Evolutionary conservation across 2,329 filamentous ascomycete species (phyloP), one percentile per base, ranked within the genome.

Genomic region (Rutstroemia sp.): DNA sequence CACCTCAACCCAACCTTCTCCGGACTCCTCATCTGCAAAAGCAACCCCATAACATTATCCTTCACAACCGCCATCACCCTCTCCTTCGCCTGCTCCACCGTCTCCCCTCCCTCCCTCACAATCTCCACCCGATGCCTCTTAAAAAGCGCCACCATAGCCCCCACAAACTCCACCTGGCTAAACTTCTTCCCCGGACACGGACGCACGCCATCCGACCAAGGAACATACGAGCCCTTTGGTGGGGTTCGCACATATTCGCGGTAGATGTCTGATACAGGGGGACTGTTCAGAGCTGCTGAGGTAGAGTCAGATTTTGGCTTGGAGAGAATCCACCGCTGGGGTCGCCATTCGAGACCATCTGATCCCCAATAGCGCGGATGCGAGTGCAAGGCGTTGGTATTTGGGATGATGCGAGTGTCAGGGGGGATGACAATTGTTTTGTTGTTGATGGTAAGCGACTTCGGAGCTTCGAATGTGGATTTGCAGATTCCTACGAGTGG

Each of bases 161-260:
- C 59, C 8, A 62, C 59, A 50, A 64, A 63, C 46, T 65, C 62
- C 5, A 65, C 62, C 42, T 61, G 57, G 5, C 58, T 51, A 21
- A 63, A 63, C 16, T 62, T 62, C 47, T 60, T 63, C 5, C 62
- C 60, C 0, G 62, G 62, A 49, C 61, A 65, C 6, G 60, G 34
- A 25, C 62, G 51, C 1, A 58, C 52, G 37, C 61, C 59, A 9
- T 30, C 41, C 16, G 58, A 52, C 61, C 59, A 65, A 2, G 60
- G 57, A 5, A 63, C 8, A 39, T 57, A 64, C 9, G 39, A 27
- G 4, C 56, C 53, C 16, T 51, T 38, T n/a, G 51, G 51, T 17
- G 58, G 46, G 8, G 34, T 39, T 6, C 51, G 42, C 2, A 57
- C 7, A 27, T 51, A 51, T 54, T 54, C 44, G 14, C 23, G 23